Conservation (phyloP, 805 yeast genomes). For the Cyberlindnera amylophila region DNA sequence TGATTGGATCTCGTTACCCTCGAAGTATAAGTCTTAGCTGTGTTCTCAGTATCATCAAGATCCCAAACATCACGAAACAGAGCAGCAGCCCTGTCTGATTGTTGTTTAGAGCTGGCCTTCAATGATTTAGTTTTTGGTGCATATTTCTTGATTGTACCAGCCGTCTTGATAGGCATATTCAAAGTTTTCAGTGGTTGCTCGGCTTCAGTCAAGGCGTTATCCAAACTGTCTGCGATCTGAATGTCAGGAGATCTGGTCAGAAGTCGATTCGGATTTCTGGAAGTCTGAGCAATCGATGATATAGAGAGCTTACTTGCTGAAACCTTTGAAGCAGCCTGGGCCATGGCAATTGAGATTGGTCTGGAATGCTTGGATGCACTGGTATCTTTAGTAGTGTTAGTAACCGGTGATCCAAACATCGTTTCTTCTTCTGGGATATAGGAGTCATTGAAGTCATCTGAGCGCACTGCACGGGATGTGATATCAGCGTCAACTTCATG, state of each 20-base stretch:
- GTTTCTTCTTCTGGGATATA: slow-evolving; percentile 15
- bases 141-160: too few species aligned
- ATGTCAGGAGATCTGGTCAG: background rate
- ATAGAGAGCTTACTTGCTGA: too few species aligned
- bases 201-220: slow-evolving; percentile 1
- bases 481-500: background rate
- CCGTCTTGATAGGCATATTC: background rate
- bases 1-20: slow-evolving; percentile 3
- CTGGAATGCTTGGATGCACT: slow-evolving; percentile 14
- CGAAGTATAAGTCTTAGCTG: background rate
- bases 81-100: background rate
- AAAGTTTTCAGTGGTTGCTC: background rate
- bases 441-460: slow-evolving; percentile 1
- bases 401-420: slow-evolving; percentile 15
- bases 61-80: slow-evolving; percentile 24
- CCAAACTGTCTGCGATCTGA: slow-evolving; percentile 16
- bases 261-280: background rate
- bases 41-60: slow-evolving; percentile 10
- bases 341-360: slow-evolving; percentile 15
- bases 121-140: too few species aligned
- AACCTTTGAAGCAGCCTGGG: slow-evolving; percentile 13
- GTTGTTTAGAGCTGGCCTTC: background rate
- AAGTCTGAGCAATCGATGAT: too few species aligned
- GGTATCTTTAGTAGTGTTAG: slow-evolving; percentile 24
- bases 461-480: background rate